Evolutionary conservation across 441 rosid genomes (phyloP).

Genomic region (Bruguiera hainesii): DNA sequence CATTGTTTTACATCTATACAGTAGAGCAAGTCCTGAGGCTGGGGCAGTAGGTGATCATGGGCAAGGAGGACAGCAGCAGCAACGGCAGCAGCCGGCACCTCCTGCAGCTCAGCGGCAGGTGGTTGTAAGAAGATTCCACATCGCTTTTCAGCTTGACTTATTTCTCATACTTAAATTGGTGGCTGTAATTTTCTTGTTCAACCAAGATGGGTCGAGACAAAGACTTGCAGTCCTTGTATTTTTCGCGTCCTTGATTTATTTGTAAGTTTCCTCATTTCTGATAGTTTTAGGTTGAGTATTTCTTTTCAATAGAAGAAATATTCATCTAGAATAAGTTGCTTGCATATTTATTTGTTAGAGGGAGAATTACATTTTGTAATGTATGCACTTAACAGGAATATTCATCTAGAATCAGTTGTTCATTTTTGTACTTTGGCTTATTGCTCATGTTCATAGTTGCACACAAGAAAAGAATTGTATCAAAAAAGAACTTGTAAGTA

Average conservation of each 20-base stretch:
- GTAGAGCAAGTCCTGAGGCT: conserved; percentile 38
- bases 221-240: conserved; percentile 77
- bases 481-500: no score
- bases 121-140: conserved; percentile 78
- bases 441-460: no score
- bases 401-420: no score
- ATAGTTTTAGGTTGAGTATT: not conserved
- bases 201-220: conserved; percentile 97
- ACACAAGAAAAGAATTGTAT: no score
- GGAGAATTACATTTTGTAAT: no score
- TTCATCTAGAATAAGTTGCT: not conserved
- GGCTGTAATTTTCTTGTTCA: conserved; percentile 86
- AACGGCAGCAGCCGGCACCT: conserved; percentile 62
- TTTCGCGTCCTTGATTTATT: conserved; percentile 72
- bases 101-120: conserved; percentile 69
- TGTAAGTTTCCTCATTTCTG: conserved; percentile 52
- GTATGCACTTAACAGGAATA: no score
- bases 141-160: conserved; percentile 90
- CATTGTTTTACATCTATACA: conserved; percentile 17
- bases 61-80: conserved; percentile 47
- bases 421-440: no score
- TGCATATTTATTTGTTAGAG: not conserved
- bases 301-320: not conserved
- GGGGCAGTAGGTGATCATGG: conserved; percentile 43
- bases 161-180: conserved; percentile 86